A percentile compares a stretch with the other conserved stretches of the same genome.
Conservation (phyloP, 169 alveolate genomes). For the Eimeria sp. region DNA sequence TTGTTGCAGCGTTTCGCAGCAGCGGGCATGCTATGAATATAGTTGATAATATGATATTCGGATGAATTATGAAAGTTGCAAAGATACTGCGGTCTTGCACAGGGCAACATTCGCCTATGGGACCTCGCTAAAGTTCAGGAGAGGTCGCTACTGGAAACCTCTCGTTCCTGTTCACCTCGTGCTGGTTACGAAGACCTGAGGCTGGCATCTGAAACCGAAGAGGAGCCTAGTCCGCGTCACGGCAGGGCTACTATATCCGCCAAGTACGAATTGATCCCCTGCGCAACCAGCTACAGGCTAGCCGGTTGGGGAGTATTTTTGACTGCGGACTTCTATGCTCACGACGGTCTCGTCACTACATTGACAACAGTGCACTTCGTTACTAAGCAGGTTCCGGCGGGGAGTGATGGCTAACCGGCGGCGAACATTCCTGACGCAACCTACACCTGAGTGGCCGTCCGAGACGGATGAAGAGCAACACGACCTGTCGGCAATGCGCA, state of each 20-base stretch:
- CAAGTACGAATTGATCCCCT: background rate
- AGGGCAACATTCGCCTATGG: constrained; percentile 60
- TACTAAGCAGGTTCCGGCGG: background rate
- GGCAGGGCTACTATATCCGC: background rate
- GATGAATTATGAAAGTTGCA: background rate
- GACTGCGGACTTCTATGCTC: too few species aligned
- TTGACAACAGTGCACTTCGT: background rate
- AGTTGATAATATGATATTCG: too few species aligned
- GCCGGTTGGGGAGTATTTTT: too few species aligned
- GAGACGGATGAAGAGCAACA: background rate
- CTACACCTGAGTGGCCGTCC: background rate
- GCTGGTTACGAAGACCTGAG: background rate
- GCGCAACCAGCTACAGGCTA: background rate
- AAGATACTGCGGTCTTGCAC: background rate
- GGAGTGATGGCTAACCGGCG: constrained; percentile 56
- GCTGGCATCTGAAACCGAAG: background rate
- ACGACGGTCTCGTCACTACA: too few species aligned
- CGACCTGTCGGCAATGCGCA: background rate
- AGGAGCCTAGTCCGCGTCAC: background rate
- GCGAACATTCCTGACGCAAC: constrained; percentile 60
- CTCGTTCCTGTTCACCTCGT: background rate
- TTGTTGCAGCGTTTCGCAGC: too few species aligned
- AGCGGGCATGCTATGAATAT: too few species aligned
- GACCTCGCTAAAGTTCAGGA: constrained; percentile 64
- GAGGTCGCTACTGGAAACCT: background rate